Evolutionary conservation across 345 rosid genomes (phyloP).

Genomic region (Gynandropsis gynandra): DNA sequence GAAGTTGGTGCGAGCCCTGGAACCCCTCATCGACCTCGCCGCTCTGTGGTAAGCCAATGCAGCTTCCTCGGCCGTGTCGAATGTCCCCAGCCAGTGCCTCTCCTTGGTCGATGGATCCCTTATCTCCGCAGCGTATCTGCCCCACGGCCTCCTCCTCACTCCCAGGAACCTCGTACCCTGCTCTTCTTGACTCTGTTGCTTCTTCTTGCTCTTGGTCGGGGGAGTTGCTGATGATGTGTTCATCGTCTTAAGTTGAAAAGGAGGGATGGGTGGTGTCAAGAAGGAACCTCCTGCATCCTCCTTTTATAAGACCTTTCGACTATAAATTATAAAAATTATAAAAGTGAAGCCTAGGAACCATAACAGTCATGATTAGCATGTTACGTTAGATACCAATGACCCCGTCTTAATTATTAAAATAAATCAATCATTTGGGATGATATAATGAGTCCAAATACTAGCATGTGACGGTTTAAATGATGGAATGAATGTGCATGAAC

Average conservation of each 20-base stretch:
- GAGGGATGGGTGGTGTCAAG: background rate
- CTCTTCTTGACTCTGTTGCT: slow-evolving; percentile 28
- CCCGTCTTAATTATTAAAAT: slow-evolving; percentile 11
- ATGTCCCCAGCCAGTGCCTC: slow-evolving; percentile 84
- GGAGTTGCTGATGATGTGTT: slow-evolving; percentile 29
- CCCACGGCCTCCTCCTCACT: slow-evolving; percentile 83
- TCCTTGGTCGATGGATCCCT: slow-evolving; percentile 78
- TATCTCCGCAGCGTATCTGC: slow-evolving; percentile 78
- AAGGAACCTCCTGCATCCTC: too few species aligned
- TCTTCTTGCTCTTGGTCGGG: slow-evolving; percentile 41
- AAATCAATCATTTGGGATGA: slow-evolving; percentile 3
- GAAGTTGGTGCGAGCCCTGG: slow-evolving; percentile 70
- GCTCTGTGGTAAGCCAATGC: slow-evolving; percentile 82
- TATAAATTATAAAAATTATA: slow-evolving; percentile 2
- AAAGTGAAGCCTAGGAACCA: slow-evolving; percentile 26
- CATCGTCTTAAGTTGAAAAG: slow-evolving; percentile 22
- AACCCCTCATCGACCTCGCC: slow-evolving; percentile 72
- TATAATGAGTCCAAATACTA: slow-evolving; percentile 19
- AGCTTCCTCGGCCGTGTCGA: slow-evolving; percentile 80
- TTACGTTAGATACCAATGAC: slow-evolving; percentile 35
- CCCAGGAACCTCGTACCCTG: slow-evolving; percentile 51
- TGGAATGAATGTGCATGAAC: slow-evolving; percentile 23
- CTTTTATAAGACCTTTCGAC: too few species aligned
- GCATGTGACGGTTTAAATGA: slow-evolving; percentile 27
- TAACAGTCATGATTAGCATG: slow-evolving; percentile 39